A percentile compares a stretch with the other conserved stretches of the same genome.
Conservation (phyloP, 768 basidiomycete species). For the Termitomyces heimii region DNA sequence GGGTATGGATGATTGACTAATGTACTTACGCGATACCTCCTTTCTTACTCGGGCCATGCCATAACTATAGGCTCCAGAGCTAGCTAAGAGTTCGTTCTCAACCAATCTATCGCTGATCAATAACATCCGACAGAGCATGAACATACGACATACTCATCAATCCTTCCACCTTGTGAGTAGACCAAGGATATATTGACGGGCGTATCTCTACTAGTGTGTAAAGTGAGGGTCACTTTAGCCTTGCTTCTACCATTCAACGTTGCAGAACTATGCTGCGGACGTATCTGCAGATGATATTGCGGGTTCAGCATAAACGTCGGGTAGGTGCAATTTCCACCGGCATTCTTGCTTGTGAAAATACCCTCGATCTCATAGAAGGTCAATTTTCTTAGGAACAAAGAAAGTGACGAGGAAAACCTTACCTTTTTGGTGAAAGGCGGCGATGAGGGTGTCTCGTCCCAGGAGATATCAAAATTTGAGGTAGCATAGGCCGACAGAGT, state of each 20-base stretch:
- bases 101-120: slow-evolving; percentile 33
- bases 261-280: slow-evolving; percentile 23
- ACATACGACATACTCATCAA: slow-evolving; percentile 57
- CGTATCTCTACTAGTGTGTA: slow-evolving; percentile 56
- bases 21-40: slow-evolving; percentile 45
- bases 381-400: not conserved
- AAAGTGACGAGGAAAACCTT: not conserved
- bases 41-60: slow-evolving; percentile 57
- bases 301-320: slow-evolving; percentile 89
- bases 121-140: not conserved
- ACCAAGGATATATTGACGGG: slow-evolving; percentile 70
- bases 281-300: slow-evolving; percentile 70
- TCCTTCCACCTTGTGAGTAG: slow-evolving; percentile 71
- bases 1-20: not conserved
- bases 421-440: slow-evolving; percentile 39
- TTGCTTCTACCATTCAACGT: slow-evolving; percentile 21
- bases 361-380: slow-evolving; percentile 46
- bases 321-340: slow-evolving; percentile 79
- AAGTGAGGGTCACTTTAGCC: slow-evolving; percentile 34
- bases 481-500: slow-evolving; percentile 58
- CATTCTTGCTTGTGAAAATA: slow-evolving; percentile 57
- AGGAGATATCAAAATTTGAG: slow-evolving; percentile 27
- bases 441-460: slow-evolving; percentile 36
- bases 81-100: slow-evolving; percentile 63
- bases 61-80: slow-evolving; percentile 79